phyloP scores from a whole-genome alignment of 345 rosid species.

The Clausena lansium region DNA sequence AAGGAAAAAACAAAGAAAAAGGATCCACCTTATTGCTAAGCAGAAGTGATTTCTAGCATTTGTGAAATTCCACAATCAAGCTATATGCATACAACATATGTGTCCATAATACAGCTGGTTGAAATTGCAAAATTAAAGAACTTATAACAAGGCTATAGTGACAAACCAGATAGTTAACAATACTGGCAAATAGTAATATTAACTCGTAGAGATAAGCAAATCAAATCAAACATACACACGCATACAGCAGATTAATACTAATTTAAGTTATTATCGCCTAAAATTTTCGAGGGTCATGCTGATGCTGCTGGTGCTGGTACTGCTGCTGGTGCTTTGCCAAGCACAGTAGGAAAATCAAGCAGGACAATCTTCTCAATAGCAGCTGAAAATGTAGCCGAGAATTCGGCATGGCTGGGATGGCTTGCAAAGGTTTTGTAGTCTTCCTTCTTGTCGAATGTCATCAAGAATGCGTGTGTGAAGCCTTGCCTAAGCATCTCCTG shows the following conservation, averaged over 20 bases:
- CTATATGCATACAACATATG: background rate
- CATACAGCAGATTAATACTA: background rate
- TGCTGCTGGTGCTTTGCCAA: conserved; percentile 35
- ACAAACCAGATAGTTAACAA: background rate
- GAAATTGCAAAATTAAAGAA: background rate
- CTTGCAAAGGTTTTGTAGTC: conserved; percentile 55
- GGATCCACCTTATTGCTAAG: background rate
- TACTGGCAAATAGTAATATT: background rate
- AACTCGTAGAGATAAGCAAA: background rate
- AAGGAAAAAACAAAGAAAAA: too few species aligned
- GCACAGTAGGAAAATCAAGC: conserved; percentile 62
- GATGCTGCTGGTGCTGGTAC: too few species aligned
- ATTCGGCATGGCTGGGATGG: conserved; percentile 74
- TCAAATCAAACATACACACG: background rate
- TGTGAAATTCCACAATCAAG: conserved; percentile 1
- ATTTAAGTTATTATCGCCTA: background rate
- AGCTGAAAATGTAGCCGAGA: conserved; percentile 71
- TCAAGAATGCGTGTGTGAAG: conserved; percentile 71
- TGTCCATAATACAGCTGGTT: conserved; percentile 11
- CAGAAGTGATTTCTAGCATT: background rate
- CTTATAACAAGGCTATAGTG: background rate
- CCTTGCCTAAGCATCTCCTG: conserved; percentile 94
- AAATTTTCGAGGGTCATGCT: conserved; percentile 12
- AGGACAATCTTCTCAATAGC: conserved; percentile 75
- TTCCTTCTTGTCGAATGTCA: conserved; percentile 80